Conservation (phyloP, 179 eudicot genomes). For the Spinacia oleracea region DNA sequence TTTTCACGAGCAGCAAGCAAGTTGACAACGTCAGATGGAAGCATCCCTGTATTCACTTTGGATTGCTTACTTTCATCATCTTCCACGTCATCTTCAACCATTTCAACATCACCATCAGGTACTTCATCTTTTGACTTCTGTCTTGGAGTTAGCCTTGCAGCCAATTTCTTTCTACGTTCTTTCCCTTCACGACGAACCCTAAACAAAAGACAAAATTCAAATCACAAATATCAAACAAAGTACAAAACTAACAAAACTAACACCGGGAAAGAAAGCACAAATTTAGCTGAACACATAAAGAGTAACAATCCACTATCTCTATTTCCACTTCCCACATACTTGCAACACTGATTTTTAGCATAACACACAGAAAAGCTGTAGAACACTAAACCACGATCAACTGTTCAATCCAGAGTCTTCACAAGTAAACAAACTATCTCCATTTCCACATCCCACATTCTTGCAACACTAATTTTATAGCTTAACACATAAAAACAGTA, state of each 20-base stretch:
- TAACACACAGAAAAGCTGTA: too few relatives aligned
- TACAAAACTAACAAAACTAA: neutral
- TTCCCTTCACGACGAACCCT: conserved; percentile 74
- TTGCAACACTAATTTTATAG: neutral
- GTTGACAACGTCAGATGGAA: conserved; percentile 73
- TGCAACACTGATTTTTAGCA: too few relatives aligned
- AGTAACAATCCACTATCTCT: too few relatives aligned
- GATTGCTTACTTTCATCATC: conserved; percentile 40
- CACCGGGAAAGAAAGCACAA: neutral
- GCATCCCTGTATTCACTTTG: conserved; percentile 56
- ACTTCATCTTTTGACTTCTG: conserved; percentile 20
- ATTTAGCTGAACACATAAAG: neutral
- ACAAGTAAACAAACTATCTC: too few relatives aligned
- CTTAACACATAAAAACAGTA: neutral
- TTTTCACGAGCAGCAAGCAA: conserved; percentile 78
- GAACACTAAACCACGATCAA: too few relatives aligned
- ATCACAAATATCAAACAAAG: neutral
- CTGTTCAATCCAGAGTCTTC: too few relatives aligned
- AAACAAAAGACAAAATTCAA: neutral
- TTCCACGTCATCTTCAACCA: conserved; percentile 43
- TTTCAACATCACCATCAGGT: conserved; percentile 29
- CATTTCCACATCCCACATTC: neutral
- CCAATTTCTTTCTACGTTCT: conserved; percentile 71
- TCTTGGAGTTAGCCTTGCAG: conserved; percentile 59
- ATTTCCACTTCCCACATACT: too few relatives aligned